Base-by-base conservation (phyloP, 2,329 filamentous ascomycete genomes). In the Tolypocladium amazonense region DNA sequence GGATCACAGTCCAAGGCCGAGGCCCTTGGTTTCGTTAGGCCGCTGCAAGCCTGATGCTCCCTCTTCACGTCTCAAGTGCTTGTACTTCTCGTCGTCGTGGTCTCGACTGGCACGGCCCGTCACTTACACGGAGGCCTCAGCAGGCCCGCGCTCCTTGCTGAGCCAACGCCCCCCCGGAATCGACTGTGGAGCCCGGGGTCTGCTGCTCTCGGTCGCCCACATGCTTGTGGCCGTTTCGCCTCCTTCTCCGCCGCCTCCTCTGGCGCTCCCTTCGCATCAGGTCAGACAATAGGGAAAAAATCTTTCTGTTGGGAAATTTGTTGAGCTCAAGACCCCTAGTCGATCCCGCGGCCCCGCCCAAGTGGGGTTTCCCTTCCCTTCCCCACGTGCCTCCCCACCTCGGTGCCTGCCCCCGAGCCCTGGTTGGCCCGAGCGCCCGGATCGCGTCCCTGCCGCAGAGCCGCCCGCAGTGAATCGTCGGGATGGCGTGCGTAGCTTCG, bases 251-350 rank as follows among this genome's bases (percentile, higher is more conserved):
- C 39, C 38, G 38, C 38, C 14, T 18, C 38, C 2, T 1, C n/a
- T n/a, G n/a, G n/a, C n/a, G n/a, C n/a, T n/a, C 8, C 5, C 18
- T n/a, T n/a, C 5, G 27, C n/a, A 12, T 23, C 50, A 53, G 27
- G 54, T 15, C 25, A 14, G 37, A 20, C 20, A 43, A 43, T 5
- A 30, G 35, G 23, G n/a, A 47, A 37, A 37, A 57, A 45, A 45
- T 2, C 30, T 47, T 72, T 72, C 70, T 72, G 71, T 72, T 72
- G 71, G 71, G 70, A 69, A 72, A 69, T 70, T 72, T 72, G 70
- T 72, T 72, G 70, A 66, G 69, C 63, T 62, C 62, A 64, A 65
- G 39, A 62, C 55, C 55, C 55, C 38, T 15, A 30, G 39, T 33
- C 27, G 7, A 30, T 39, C 35, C 37, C 25, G 47, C 27, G 43